Conservation (phyloP, 441 rosid species). For the Raphanus hybrid region DNA sequence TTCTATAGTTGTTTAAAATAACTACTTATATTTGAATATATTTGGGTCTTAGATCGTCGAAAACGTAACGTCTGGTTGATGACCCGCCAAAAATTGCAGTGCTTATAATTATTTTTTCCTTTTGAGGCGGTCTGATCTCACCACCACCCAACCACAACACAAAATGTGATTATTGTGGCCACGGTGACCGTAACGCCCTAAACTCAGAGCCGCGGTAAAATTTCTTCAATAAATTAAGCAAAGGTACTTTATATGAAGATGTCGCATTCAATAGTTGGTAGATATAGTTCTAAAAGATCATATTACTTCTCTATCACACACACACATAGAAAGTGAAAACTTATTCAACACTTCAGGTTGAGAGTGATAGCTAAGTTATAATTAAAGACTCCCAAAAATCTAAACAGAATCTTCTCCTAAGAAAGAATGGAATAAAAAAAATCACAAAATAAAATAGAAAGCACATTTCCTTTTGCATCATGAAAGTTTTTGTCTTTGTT, state of each 20-base stretch:
- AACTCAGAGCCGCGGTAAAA: no score
- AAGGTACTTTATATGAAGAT: slow-evolving; percentile 24
- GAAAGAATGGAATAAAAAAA: slow-evolving; percentile 4
- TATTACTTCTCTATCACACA: slow-evolving; percentile 45
- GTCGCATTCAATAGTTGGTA: slow-evolving; percentile 44
- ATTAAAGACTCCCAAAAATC: slow-evolving; percentile 36
- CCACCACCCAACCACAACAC: no score
- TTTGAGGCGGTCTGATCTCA: no score
- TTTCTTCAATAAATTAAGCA: slow-evolving; percentile 1
- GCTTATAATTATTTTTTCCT: no score
- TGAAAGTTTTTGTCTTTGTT: slow-evolving; percentile 38
- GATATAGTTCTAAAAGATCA: slow-evolving; percentile 39
- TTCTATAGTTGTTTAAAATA: neutral
- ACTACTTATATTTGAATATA: no score
- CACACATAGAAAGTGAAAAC: slow-evolving; percentile 41
- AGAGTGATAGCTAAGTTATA: slow-evolving; percentile 47
- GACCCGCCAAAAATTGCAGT: no score
- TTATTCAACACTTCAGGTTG: slow-evolving; percentile 48
- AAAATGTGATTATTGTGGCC: no score
- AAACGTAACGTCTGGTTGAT: no score
- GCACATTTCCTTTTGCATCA: slow-evolving; percentile 40
- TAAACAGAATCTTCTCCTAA: slow-evolving; percentile 37
- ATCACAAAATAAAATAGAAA: slow-evolving; percentile 28
- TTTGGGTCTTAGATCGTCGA: no score
- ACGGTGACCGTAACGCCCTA: no score